Evolutionary conservation across 371 early-diverging fungal genomes (phyloP).

Genomic region (Mucor circinelloides): DNA sequence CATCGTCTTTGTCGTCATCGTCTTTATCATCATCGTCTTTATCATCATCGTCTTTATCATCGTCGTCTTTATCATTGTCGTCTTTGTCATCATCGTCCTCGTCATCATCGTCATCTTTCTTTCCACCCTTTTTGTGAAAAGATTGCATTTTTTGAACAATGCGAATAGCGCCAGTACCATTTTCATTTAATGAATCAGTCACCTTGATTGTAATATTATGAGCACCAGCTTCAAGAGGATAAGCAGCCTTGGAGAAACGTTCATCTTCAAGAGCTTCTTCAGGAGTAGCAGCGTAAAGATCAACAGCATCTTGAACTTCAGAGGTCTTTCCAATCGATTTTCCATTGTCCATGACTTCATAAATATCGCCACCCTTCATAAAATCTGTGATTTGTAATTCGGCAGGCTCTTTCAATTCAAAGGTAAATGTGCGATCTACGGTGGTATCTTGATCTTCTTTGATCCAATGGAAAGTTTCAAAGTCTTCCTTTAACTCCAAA

Average conservation of each 20-base stretch:
- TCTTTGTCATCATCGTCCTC: slow-evolving; percentile 5
- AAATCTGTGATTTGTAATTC: slow-evolving; percentile 37
- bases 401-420: slow-evolving; percentile 29
- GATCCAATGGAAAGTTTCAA: slow-evolving; percentile 37
- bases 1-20: too few relatives aligned
- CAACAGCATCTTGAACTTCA: slow-evolving; percentile 14
- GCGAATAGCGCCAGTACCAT: slow-evolving; percentile 37
- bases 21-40: too few relatives aligned
- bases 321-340: slow-evolving; percentile 26
- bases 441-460: slow-evolving; percentile 1
- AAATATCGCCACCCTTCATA: slow-evolving; percentile 38
- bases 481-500: slow-evolving; percentile 23
- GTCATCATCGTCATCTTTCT: slow-evolving; percentile 6
- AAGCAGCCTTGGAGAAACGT: neutral
- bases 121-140: slow-evolving; percentile 29
- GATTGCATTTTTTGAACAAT: slow-evolving; percentile 33
- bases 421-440: slow-evolving; percentile 34
- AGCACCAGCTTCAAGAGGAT: slow-evolving; percentile 21
- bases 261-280: neutral
- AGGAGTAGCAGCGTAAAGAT: slow-evolving; percentile 10
- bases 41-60: too few relatives aligned
- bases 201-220: slow-evolving; percentile 39
- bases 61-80: too few relatives aligned
- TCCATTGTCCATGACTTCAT: slow-evolving; percentile 37
- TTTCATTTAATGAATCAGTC: slow-evolving; percentile 24